These are phyloP conservation scores for Heliamphora pulchella DNA, from an alignment of 179 eudicot species.

Conservation along the genomic window DNA sequence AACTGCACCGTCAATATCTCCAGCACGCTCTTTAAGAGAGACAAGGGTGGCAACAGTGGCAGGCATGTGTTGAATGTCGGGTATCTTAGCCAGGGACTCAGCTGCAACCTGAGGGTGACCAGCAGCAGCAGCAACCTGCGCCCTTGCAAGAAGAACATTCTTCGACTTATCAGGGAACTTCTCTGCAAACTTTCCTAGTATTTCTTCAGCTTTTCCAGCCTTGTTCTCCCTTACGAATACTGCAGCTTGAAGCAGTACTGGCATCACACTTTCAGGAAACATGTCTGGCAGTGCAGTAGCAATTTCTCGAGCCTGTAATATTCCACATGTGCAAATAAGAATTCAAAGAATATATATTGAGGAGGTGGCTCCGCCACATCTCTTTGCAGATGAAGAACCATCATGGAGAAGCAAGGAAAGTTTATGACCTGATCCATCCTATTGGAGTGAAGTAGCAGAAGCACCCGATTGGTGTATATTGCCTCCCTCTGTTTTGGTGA, in stretches of 20 bases:
- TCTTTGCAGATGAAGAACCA: neutral
- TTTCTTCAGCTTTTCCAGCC: constrained; percentile 75
- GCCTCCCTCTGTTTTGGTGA: constrained; percentile 14
- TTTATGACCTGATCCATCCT: constrained; percentile 7
- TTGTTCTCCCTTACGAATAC: constrained; percentile 73
- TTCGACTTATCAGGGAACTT: constrained; percentile 54
- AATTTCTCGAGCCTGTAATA: constrained; percentile 72
- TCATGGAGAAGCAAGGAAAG: constrained; percentile 50
- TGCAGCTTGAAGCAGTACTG: constrained; percentile 83
- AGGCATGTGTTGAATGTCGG: constrained; percentile 84
- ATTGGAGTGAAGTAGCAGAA: constrained; percentile 13
- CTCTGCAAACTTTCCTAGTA: constrained; percentile 46
- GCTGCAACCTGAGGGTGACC: constrained; percentile 82
- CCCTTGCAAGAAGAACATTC: constrained; percentile 57
- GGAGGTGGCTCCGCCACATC: too few relatives aligned
- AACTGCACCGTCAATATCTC: constrained; percentile 71
- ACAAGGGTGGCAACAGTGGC: constrained; percentile 83
- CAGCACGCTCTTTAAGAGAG: constrained; percentile 71
- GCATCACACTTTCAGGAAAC: constrained; percentile 62
- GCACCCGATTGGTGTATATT: constrained; percentile 11
- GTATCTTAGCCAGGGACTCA: constrained; percentile 57
- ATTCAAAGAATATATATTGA: too few relatives aligned
- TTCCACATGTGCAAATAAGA: neutral
- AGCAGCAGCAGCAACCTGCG: constrained; percentile 79
- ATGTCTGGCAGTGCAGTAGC: constrained; percentile 52